Percentiles rank a stretch among this genome's conserved stretches.
phyloP scores from a whole-genome alignment of 1,284 basidiomycete genomes.

The Veloboletus limbatus region DNA sequence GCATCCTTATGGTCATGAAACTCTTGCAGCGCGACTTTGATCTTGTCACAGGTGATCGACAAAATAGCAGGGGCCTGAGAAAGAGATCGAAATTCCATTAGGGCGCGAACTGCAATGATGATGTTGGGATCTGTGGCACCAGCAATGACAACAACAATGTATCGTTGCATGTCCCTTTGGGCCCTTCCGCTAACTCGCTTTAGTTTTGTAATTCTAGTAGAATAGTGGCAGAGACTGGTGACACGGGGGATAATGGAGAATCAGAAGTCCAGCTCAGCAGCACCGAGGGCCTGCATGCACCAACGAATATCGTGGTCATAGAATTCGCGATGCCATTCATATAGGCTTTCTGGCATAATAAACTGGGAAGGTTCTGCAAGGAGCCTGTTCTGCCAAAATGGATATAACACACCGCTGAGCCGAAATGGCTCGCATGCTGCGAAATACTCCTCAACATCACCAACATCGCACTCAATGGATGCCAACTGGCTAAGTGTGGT shows the following conservation, averaged over 20 bases:
- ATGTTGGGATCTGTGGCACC: slow-evolving; percentile 23
- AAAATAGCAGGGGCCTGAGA: slow-evolving; percentile 3
- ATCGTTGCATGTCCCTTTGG: slow-evolving; percentile 7
- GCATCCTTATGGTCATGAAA: too few species aligned
- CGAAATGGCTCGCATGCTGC: not conserved
- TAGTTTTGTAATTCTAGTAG: slow-evolving; percentile 1
- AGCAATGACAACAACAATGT: slow-evolving; percentile 30
- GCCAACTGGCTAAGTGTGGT: slow-evolving; percentile 21
- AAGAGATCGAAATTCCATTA: slow-evolving; percentile 30
- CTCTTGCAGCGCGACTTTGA: not conserved
- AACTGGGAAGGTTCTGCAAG: slow-evolving; percentile 2
- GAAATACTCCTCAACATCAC: slow-evolving; percentile 4
- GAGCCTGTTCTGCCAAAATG: slow-evolving; percentile 5
- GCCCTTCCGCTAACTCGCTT: slow-evolving; percentile 6
- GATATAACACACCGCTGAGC: slow-evolving; percentile 3
- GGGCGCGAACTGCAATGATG: slow-evolving; percentile 25
- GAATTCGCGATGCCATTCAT: slow-evolving; percentile 3
- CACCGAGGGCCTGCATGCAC: slow-evolving; percentile 2
- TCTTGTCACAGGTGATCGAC: slow-evolving; percentile 2
- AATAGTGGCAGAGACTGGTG: slow-evolving; percentile 4
- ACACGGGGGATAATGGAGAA: slow-evolving; percentile 4
- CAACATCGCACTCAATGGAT: not conserved
- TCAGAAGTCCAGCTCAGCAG: slow-evolving; percentile 1
- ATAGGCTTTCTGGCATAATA: slow-evolving; percentile 1
- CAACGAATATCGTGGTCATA: slow-evolving; percentile 10